phyloP scores from a whole-genome alignment of 1,139 yeast genomes.

The Geotrichum restrictum region DNA sequence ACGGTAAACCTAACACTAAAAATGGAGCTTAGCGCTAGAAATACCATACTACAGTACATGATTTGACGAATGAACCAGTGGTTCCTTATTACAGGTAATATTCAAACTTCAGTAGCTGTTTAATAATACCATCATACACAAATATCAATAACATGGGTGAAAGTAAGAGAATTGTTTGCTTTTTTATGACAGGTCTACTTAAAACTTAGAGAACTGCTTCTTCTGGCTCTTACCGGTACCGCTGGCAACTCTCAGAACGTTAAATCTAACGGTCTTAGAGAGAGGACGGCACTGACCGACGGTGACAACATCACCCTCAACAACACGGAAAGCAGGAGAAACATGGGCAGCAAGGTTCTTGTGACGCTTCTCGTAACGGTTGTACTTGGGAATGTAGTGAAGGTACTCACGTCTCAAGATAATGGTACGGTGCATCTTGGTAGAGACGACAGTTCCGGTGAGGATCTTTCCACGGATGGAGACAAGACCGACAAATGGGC shows the following conservation, averaged over 20 bases:
- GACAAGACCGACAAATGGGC: slow-evolving; percentile 96
- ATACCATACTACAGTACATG: too few species aligned
- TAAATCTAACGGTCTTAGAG: slow-evolving; percentile 99
- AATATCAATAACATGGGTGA: too few species aligned
- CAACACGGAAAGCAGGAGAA: slow-evolving; percentile 99
- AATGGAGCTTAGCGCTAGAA: too few species aligned
- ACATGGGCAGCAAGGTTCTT: slow-evolving; percentile 99
- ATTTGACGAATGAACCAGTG: too few species aligned
- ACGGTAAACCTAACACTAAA: too few species aligned
- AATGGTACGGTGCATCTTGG: slow-evolving; percentile 99
- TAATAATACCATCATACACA: too few species aligned
- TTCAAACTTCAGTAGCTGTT: too few species aligned
- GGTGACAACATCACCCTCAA: slow-evolving; percentile 97
- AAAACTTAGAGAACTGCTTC: slow-evolving; percentile 96
- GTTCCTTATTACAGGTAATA: too few species aligned
- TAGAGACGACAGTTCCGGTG: slow-evolving; percentile 93
- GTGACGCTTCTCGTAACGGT: slow-evolving; percentile 99
- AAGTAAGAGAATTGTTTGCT: too few species aligned
- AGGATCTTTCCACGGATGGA: slow-evolving; percentile 99
- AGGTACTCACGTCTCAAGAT: slow-evolving; percentile 99
- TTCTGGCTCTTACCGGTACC: slow-evolving; percentile 58
- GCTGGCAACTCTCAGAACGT: slow-evolving; percentile 93
- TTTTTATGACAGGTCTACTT: slow-evolving; percentile 38
- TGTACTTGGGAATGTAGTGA: slow-evolving; percentile 99
- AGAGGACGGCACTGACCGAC: slow-evolving; percentile 99